phyloP scores from a whole-genome alignment of 2,329 filamentous ascomycete genomes.

The Phialophora expanda region DNA sequence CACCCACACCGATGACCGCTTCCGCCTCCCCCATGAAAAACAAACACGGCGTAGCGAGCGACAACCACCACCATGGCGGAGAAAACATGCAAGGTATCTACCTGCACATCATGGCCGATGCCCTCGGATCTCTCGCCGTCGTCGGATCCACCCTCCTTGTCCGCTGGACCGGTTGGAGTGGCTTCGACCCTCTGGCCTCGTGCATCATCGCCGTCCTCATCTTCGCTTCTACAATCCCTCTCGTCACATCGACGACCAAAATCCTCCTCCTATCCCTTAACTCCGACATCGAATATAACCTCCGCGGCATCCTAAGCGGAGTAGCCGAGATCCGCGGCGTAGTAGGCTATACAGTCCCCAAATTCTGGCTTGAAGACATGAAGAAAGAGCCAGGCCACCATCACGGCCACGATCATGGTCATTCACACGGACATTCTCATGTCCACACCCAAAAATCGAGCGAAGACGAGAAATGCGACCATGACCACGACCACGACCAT shows the following conservation, averaged over 20 bases:
- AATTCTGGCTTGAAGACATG: constrained; percentile 80
- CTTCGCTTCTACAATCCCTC: constrained; percentile 85
- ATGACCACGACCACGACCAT: constrained; percentile 18
- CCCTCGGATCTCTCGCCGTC: constrained; percentile 90
- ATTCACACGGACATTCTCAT: constrained; percentile 39
- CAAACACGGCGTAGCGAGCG: constrained; percentile 39
- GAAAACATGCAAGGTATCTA: constrained; percentile 99
- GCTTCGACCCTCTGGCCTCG: constrained; percentile 93
- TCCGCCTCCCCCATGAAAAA: constrained; percentile 42
- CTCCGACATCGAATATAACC: constrained; percentile 81
- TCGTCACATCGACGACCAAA: constrained; percentile 83
- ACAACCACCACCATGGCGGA: constrained; percentile 64
- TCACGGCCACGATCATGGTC: constrained; percentile 41
- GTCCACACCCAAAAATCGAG: constrained; percentile 41
- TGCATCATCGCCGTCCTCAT: constrained; percentile 93
- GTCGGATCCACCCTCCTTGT: constrained; percentile 90
- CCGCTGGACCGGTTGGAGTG: constrained; percentile 84
- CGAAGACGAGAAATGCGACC: constrained; percentile 33
- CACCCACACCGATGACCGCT: constrained; percentile 33
- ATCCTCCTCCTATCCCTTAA: constrained; percentile 84
- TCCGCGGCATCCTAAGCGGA: constrained; percentile 84
- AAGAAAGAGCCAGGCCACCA: constrained; percentile 43
- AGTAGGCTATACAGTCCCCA: constrained; percentile 80
- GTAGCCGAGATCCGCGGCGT: constrained; percentile 83
- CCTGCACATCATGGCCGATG: constrained; percentile 91